Base-by-base conservation (phyloP, 139 green algal species). In the Picochlorum sp. region DNA sequence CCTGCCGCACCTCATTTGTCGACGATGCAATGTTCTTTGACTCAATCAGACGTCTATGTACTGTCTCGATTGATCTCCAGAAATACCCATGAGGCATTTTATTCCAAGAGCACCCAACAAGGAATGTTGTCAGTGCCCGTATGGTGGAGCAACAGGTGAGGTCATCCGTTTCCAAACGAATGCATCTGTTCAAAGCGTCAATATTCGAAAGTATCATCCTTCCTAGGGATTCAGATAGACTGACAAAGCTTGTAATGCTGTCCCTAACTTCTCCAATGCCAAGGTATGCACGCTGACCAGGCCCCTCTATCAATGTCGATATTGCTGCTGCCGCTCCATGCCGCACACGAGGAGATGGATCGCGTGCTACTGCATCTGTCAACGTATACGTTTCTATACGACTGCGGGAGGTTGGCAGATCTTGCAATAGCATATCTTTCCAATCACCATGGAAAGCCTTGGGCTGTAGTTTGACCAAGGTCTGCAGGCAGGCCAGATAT, bases 191-290 rank as follows among this genome's bases (percentile, higher is more conserved):
- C 51, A 88, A 68, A 10, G 71, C 67, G 10, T 58, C 51, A 61
- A 84, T 76, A 49, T 77, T 66, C n/a, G n/a, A 44, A 60, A 80
- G 45, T 14, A 81, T 50, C 50, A 69, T 58, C 3, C 74, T 67
- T 5, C 81, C 85, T 16, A 91, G 63, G 4, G 71, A 76, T 7
- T 67, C 56, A 4, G 85, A 91, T 37, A 91, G 65, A 3, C 83
- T 80, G 16, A 73, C 79, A 71, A 89, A 91, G 31, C 81, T 77
- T 57, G 83, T 73, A 50, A 11, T 8, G 8, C n/a, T 45, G 1
- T 10, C 44, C 24, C 44, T 30, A 7, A 47, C n/a, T 66, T 90
- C 78, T 9, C 81, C 85, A 11, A 91, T 74, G 0, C 68, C 72
- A 21, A 91, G 66, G 67, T 85, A 86, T 8, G 69, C 57, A 4